A percentile compares a stretch with the other conserved stretches of the same genome.
phyloP scores from a whole-genome alignment of 2,329 filamentous ascomycete genomes.

The Apiospora kogelbergensis region DNA sequence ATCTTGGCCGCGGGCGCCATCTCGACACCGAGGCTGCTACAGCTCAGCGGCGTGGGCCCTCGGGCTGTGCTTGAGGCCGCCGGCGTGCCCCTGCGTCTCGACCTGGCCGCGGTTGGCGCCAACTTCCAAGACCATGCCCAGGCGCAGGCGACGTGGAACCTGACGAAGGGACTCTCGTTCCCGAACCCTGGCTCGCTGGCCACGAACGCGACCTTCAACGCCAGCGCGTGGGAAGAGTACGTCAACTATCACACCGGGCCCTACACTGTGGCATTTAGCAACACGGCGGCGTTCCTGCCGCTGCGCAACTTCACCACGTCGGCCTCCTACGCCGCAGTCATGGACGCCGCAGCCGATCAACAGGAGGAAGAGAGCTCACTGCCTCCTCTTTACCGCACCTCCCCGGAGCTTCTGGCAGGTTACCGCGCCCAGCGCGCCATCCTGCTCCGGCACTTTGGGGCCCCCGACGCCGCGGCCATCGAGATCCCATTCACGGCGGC shows the following conservation, averaged over 20 bases:
- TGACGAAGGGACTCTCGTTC: background rate
- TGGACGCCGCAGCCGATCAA: constrained; percentile 15
- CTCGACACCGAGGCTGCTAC: constrained; percentile 35
- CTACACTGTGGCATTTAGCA: constrained; percentile 23
- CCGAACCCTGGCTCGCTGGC: constrained; percentile 10
- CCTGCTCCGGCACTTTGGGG: background rate
- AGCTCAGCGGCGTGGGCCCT: constrained; percentile 36
- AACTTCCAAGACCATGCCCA: constrained; percentile 25
- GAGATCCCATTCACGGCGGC: constrained; percentile 12
- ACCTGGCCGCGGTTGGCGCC: constrained; percentile 20
- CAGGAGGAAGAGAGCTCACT: constrained; percentile 19
- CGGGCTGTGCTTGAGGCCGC: constrained; percentile 13
- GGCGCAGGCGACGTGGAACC: constrained; percentile 16
- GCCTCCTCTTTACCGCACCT: constrained; percentile 20
- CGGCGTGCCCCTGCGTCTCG: constrained; percentile 12
- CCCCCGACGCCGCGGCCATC: background rate
- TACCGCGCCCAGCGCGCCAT: constrained; percentile 16
- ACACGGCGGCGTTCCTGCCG: constrained; percentile 21
- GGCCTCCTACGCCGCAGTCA: background rate
- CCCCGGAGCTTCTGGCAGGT: constrained; percentile 20
- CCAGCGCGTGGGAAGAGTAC: constrained; percentile 23
- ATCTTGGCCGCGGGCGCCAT: constrained; percentile 26
- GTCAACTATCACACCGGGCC: constrained; percentile 22
- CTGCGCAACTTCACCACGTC: constrained; percentile 23
- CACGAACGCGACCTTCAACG: constrained; percentile 21